Evolutionary conservation across 1,284 basidiomycete genomes (phyloP), one percentile per base, ranked within the genome.

Genomic region (Gomphus bonarii): DNA sequence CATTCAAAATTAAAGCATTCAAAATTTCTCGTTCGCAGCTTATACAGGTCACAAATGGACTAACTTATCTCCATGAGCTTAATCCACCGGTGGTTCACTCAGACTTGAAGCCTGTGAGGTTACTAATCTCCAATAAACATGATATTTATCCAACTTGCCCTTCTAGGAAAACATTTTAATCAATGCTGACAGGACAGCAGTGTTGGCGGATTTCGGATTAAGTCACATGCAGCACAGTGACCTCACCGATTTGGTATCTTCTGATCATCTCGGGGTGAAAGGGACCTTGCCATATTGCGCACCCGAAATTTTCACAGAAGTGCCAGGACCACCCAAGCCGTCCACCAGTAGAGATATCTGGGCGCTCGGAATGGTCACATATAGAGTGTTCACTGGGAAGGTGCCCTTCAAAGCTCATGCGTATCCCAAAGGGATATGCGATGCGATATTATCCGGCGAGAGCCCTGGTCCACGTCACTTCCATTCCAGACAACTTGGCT

Each of bases 331-430:
- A 16, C 14, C 6, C 57, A 40, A 22, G 60, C 46, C 25, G 53
- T 36, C 40, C 14, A 40, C 30, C 8, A 35, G 33, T 35, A 57
- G 61, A 10, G 61, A 61, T 52, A 58, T 61, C 20, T 61, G 61
- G 61, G 54, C 57, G 11, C 42, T 60, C 14, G 61, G 51, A 18
- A 58, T 57, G 38, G 33, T 57, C 11, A 31, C 28, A 14, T 50
- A 43, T 20, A 20, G 18, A 43, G 36, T 38, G 22, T 53, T 53
- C 28, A 42, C 36, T 9, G 51, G 30, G 28, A 11, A 42, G 3
- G 7, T 11, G 51, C 35, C 51, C 10, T 40, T 30, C 36, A 6
- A 12, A 14, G 36, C 11, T 14, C 36, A 16, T 38, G 12, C 1
- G 14, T 38, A 38, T 38, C 36, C 36, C 36, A 38, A 16, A 11